Conservation (phyloP, 768 basidiomycete genomes). For the Rhizopogon vulgaris region DNA sequence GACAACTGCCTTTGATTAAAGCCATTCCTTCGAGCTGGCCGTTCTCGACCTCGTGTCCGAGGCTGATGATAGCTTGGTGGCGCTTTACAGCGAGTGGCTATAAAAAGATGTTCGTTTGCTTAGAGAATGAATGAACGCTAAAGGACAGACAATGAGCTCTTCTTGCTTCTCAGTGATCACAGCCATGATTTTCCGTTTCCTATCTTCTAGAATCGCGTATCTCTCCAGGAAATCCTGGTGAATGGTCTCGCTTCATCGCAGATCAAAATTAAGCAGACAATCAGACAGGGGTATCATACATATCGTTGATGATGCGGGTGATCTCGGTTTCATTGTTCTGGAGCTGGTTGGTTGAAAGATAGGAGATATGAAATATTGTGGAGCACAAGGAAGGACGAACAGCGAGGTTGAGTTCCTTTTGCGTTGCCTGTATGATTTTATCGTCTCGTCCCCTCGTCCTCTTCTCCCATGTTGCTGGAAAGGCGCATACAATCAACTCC, state of each 20-base stretch:
- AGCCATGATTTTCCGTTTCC: slow-evolving; percentile 19
- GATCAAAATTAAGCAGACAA: background rate
- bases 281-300: slow-evolving; percentile 15
- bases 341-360: slow-evolving; percentile 12
- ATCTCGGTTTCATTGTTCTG: slow-evolving; percentile 14
- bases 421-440: slow-evolving; percentile 15
- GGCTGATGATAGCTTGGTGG: slow-evolving; percentile 21
- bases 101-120: background rate
- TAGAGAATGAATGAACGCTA: background rate
- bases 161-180: slow-evolving; percentile 19
- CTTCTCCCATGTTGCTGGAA: slow-evolving; percentile 27
- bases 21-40: slow-evolving; percentile 18
- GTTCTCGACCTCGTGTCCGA: slow-evolving; percentile 17
- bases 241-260: slow-evolving; percentile 13
- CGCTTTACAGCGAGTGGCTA: slow-evolving; percentile 21
- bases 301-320: slow-evolving; percentile 13
- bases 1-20: slow-evolving; percentile 12
- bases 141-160: slow-evolving; percentile 18
- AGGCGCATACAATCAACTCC: background rate
- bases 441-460: slow-evolving; percentile 20
- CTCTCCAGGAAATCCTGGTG: slow-evolving; percentile 22
- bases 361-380: background rate
- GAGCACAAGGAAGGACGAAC: slow-evolving; percentile 6
- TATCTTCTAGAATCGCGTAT: slow-evolving; percentile 20
- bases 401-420: slow-evolving; percentile 21